These are phyloP conservation scores for Hygrocybe punicea DNA, from an alignment of 768 basidiomycete genomes.

Conservation along the genomic window DNA sequence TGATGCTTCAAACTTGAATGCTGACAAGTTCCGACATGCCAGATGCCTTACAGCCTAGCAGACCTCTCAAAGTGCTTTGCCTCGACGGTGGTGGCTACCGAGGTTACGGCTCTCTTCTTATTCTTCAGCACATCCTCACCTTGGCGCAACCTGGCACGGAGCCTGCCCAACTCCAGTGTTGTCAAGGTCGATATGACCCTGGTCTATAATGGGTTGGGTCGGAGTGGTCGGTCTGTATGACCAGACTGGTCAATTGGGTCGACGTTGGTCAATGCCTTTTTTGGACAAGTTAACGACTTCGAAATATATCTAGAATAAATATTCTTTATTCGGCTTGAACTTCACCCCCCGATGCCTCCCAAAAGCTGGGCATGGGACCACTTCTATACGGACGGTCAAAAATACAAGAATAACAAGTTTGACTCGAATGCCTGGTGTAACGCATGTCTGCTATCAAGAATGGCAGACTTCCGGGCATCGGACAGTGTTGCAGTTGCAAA, in stretches of 20 bases:
- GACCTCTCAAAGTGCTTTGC: no score
- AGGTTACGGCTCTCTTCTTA: no score
- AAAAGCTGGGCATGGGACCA: background rate
- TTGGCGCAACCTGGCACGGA: no score
- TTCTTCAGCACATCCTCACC: no score
- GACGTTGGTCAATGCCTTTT: background rate
- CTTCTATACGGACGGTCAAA: background rate
- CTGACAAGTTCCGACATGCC: no score
- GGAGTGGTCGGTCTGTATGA: background rate
- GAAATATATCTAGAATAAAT: background rate
- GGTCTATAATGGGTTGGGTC: background rate
- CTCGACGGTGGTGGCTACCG: no score
- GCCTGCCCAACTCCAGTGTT: no score
- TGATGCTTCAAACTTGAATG: no score
- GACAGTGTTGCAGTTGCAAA: background rate
- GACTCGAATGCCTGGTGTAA: background rate
- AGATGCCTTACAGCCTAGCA: no score
- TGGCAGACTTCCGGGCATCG: background rate
- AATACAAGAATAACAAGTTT: constrained; percentile 1
- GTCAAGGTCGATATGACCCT: background rate
- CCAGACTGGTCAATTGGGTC: constrained; percentile 1
- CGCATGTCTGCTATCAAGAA: background rate
- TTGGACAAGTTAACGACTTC: background rate
- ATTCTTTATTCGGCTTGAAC: background rate
- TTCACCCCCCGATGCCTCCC: background rate